Conservation (phyloP, 148 eudicot species). For the Chenopodium formosanum region DNA sequence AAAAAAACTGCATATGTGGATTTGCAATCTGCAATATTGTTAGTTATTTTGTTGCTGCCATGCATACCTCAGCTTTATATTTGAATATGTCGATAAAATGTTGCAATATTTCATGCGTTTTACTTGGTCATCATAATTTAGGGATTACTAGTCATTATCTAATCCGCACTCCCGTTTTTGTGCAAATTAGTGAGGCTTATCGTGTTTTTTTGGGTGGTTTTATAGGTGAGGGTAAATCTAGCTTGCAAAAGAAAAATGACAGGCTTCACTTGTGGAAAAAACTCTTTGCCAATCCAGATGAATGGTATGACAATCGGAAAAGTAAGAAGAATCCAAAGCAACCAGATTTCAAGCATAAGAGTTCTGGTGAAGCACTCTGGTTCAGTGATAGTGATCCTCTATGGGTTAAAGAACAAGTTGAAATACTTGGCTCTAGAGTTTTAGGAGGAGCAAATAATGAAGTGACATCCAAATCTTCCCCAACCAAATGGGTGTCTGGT, state of each 20-base stretch:
- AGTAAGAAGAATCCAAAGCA: constrained; percentile 40
- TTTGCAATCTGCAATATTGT: neutral
- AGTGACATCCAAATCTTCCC: neutral
- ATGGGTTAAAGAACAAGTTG: neutral
- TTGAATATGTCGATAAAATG: neutral
- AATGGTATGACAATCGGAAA: constrained; percentile 60
- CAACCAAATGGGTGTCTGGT: neutral
- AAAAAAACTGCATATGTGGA: neutral
- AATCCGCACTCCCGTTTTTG: no score
- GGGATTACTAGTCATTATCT: neutral
- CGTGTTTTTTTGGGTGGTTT: constrained; percentile 15
- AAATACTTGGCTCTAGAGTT: neutral
- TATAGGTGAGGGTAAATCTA: constrained; percentile 22
- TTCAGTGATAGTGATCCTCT: constrained; percentile 13
- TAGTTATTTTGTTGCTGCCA: neutral
- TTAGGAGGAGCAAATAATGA: neutral
- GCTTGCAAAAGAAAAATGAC: constrained; percentile 28
- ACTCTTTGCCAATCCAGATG: constrained; percentile 59
- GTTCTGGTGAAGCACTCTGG: constrained; percentile 74
- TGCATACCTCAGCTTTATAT: neutral
- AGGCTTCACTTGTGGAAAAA: constrained; percentile 62
- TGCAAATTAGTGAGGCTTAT: neutral
- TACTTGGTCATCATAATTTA: neutral
- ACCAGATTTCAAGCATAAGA: constrained; percentile 63
- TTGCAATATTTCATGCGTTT: neutral